Percentiles rank a stretch among this genome's conserved stretches.
These are phyloP conservation scores for Fraxinus dipetala DNA, from an alignment of 305 asterid species.

Conservation along the genomic window DNA sequence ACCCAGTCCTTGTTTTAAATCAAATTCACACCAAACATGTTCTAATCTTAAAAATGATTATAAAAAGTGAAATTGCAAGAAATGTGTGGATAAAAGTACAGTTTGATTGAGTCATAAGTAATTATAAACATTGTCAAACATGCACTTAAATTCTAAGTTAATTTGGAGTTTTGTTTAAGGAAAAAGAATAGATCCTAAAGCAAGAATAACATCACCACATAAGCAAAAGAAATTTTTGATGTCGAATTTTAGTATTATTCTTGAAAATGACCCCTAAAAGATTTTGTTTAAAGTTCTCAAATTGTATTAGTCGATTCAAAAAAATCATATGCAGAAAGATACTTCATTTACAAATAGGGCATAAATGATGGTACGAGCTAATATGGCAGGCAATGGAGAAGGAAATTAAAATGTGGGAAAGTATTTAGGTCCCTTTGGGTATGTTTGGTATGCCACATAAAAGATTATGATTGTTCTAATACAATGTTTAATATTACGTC, in stretches of 20 bases:
- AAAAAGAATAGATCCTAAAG: neutral
- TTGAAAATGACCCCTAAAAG: neutral
- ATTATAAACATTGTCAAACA: neutral
- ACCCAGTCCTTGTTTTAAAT: neutral
- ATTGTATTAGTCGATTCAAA: neutral
- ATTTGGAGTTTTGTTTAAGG: neutral
- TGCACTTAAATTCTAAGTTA: neutral
- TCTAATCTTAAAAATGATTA: neutral
- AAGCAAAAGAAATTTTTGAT: neutral
- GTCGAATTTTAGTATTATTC: neutral
- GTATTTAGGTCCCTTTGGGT: no score
- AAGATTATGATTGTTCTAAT: no score
- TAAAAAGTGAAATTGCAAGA: neutral
- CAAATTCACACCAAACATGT: neutral
- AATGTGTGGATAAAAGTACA: no score
- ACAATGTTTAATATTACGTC: no score
- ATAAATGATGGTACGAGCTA: no score
- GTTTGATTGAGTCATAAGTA: no score
- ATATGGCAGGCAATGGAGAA: no score
- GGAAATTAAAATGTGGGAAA: no score
- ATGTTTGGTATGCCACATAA: no score
- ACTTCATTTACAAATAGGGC: no score
- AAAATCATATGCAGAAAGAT: no score
- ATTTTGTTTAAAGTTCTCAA: neutral
- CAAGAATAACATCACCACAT: neutral